Evolutionary conservation across 2,329 filamentous ascomycete genomes (phyloP), one percentile per base, ranked within the genome.

Genomic region (Neofusicoccum cordaticola): DNA sequence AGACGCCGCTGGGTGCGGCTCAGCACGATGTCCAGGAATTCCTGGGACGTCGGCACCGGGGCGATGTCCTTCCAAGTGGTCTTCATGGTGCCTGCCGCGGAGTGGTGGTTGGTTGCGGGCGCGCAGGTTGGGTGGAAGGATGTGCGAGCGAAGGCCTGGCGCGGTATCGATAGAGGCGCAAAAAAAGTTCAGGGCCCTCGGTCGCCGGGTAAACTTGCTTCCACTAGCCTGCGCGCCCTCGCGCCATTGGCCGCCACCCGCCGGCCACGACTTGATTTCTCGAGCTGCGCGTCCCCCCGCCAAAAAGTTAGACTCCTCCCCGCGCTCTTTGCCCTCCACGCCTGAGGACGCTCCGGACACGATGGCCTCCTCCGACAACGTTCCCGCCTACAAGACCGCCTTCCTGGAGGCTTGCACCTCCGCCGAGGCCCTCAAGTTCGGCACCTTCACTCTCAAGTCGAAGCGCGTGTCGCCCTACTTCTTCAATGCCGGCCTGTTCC

Each of bases 21-120:
- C 73, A 99, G 86, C 69, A 98, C 93, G 77, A 99, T 97, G 80
- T 99, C 95, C 72, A 99, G 85, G 75, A 99, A 98, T 81, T 99
- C 95, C 83, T 96, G 90, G 78, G 90, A 90, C 73, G 91, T 96
- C 65, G 94, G 94, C 70, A 96, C 92, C 69, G 92, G 92, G 68
- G 90, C 89, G 72, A 96, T 96, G 75, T 91, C 88, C 77, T 65
- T 62, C 58, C 57, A 89, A 64, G 68, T 68, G 9, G 67, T 68
- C 67, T 69, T 70, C 68, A 70, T 70, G 34, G 64, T 69, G 62
- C 45, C 66, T 41, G 64, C 45, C 57, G 57, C 60, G n/a, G 13
- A 39, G 35, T 34, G 34, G 39, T 41, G 19, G 53, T n/a, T 48
- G 12, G 37, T 53, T 19, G 44, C n/a, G 37, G 52, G 22, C 17